Conservation (phyloP, 2,329 filamentous ascomycete species). For the Ascochyta lentis region DNA sequence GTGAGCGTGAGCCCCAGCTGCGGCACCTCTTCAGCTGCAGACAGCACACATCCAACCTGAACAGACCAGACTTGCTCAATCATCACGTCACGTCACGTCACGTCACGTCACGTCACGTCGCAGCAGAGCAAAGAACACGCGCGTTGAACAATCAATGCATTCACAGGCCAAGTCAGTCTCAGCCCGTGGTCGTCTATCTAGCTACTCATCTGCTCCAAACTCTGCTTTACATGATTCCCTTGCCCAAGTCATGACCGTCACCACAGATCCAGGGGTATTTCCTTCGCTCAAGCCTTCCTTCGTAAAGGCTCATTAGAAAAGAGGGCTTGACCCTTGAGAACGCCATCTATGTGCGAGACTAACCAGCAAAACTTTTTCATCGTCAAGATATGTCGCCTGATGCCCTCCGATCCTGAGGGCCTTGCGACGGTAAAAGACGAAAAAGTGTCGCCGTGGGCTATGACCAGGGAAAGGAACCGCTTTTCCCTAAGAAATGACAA, state of each 20-base stretch:
- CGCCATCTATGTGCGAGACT: slow-evolving; percentile 49
- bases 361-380: slow-evolving; percentile 42
- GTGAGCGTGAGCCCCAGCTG: slow-evolving; percentile 1
- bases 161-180: slow-evolving; percentile 30
- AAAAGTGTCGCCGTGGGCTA: slow-evolving; percentile 37
- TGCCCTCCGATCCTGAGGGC: slow-evolving; percentile 35
- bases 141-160: slow-evolving; percentile 34
- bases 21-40: too few relatives aligned
- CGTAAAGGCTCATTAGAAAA: slow-evolving; percentile 36
- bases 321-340: slow-evolving; percentile 42
- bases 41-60: too few relatives aligned
- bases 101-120: too few relatives aligned
- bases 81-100: too few relatives aligned
- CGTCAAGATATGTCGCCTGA: slow-evolving; percentile 37
- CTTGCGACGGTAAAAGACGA: slow-evolving; percentile 39
- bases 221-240: slow-evolving; percentile 48
- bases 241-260: slow-evolving; percentile 44
- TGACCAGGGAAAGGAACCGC: slow-evolving; percentile 50
- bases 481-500: slow-evolving; percentile 46
- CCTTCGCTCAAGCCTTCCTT: slow-evolving; percentile 40
- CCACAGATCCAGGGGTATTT: slow-evolving; percentile 43
- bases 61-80: too few relatives aligned
- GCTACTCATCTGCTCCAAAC: slow-evolving; percentile 42
- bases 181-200: slow-evolving; percentile 43
- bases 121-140: too few relatives aligned